phyloP scores from a whole-genome alignment of 2,329 filamentous ascomycete genomes.

The Nannizziopsis arthrosporioides region DNA sequence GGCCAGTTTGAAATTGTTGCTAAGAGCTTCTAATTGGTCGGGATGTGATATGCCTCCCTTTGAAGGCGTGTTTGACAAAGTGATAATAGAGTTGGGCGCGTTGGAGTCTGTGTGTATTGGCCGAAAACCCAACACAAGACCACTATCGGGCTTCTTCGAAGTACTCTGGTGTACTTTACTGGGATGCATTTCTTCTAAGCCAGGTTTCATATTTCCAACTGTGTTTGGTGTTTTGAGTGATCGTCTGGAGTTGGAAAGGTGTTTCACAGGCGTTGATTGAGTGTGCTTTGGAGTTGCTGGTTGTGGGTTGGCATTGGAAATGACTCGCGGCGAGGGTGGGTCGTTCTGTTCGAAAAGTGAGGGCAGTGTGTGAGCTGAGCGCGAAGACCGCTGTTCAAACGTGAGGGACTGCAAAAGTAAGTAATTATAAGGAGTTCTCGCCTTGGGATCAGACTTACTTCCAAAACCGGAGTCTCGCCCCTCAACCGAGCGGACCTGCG shows the following conservation, averaged over 20 bases:
- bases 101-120: conserved; percentile 48
- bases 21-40: conserved; percentile 32
- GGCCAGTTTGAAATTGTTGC: conserved; percentile 38
- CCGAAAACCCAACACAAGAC: conserved; percentile 68
- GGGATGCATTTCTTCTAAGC: conserved; percentile 80
- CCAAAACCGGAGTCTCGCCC: conserved; percentile 21
- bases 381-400: conserved; percentile 6
- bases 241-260: conserved; percentile 22
- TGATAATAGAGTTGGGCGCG: conserved; percentile 14
- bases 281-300: conserved; percentile 22
- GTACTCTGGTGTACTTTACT: conserved; percentile 66
- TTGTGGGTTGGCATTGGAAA: conserved; percentile 15
- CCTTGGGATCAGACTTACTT: conserved; percentile 19
- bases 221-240: conserved; percentile 50
- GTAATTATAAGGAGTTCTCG: background rate
- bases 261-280: conserved; percentile 22
- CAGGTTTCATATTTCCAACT: conserved; percentile 55
- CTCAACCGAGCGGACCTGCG: conserved; percentile 34
- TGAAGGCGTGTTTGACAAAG: conserved; percentile 32
- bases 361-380: conserved; percentile 27
- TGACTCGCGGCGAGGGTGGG: conserved; percentile 24
- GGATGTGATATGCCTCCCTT: conserved; percentile 28
- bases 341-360: conserved; percentile 40
- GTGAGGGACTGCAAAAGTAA: background rate
- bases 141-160: conserved; percentile 65